phyloP scores from a whole-genome alignment of 495 filamentous ascomycete species.

The Tuber microsphaerosporum region DNA sequence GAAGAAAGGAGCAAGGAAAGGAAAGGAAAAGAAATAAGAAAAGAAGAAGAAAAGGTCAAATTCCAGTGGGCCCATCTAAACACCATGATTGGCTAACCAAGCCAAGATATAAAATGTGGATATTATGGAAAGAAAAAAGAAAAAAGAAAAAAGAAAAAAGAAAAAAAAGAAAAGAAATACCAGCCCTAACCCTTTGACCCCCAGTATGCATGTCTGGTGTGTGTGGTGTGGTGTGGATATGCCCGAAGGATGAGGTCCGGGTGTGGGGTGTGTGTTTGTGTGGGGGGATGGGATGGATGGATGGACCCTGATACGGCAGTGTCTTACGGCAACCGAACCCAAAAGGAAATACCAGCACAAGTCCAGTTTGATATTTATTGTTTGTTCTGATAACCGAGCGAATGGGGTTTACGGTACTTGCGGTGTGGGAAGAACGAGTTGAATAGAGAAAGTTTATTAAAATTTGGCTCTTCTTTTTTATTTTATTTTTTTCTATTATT shows the following conservation, averaged over 20 bases:
- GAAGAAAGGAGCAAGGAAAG: neutral
- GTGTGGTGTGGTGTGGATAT: neutral
- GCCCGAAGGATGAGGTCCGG: neutral
- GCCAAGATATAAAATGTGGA: neutral
- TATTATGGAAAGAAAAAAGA: neutral
- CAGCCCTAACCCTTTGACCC: neutral
- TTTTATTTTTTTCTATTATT: neutral
- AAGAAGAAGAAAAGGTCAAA: neutral
- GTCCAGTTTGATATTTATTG: neutral
- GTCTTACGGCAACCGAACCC: neutral
- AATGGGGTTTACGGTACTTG: neutral
- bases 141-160: no score
- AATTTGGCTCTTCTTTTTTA: neutral
- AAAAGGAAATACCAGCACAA: neutral
- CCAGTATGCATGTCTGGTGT: neutral
- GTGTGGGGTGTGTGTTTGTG: neutral
- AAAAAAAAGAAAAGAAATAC: neutral
- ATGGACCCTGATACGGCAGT: neutral
- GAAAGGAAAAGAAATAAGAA: neutral
- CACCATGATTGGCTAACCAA: neutral
- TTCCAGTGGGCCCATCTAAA: neutral
- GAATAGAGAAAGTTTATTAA: neutral
- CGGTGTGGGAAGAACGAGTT: neutral
- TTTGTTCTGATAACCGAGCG: neutral
- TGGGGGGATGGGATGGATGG: neutral